Conservation (phyloP, 108 stramenopile species). For the Schizochytrium sp. region DNA sequence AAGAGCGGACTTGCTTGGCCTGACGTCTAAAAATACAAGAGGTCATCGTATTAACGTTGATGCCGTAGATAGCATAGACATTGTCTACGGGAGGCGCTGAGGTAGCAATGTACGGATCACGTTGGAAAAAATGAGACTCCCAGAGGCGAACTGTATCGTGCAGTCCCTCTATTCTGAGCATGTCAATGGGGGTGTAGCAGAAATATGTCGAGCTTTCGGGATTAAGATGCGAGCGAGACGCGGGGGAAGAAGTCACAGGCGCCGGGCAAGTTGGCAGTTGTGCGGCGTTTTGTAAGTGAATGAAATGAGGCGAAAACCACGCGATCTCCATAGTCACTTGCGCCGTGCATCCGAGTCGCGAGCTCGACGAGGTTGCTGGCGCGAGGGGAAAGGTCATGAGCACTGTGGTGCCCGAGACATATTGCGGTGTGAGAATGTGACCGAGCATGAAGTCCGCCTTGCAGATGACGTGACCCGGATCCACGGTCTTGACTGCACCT, state of each 20-base stretch:
- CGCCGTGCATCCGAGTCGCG: background rate
- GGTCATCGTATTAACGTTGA: constrained; percentile 52
- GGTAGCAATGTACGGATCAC: background rate
- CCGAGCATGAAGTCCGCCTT: too few relatives aligned
- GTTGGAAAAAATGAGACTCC: constrained; percentile 23
- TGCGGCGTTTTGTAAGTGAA: background rate
- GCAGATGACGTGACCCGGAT: too few relatives aligned
- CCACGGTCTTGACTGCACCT: too few relatives aligned
- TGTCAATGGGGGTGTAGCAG: constrained; percentile 27
- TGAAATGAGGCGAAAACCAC: background rate
- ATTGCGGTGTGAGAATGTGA: too few relatives aligned
- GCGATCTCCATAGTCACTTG: background rate
- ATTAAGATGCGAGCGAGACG: too few relatives aligned
- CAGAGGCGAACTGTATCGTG: background rate
- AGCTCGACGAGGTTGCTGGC: background rate
- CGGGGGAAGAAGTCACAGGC: too few relatives aligned
- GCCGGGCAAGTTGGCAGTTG: background rate
- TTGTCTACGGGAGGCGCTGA: constrained; percentile 52
- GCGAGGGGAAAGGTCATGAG: background rate
- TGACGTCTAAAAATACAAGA: constrained; percentile 39
- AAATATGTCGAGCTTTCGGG: background rate
- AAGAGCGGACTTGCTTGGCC: constrained; percentile 14
- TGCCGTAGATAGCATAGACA: constrained; percentile 54
- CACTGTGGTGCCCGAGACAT: background rate
- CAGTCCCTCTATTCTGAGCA: constrained; percentile 30